Evolutionary conservation across 2,329 filamentous ascomycete species (phyloP), one percentile per base, ranked within the genome.

Genomic region (Aspergillus neotritici): DNA sequence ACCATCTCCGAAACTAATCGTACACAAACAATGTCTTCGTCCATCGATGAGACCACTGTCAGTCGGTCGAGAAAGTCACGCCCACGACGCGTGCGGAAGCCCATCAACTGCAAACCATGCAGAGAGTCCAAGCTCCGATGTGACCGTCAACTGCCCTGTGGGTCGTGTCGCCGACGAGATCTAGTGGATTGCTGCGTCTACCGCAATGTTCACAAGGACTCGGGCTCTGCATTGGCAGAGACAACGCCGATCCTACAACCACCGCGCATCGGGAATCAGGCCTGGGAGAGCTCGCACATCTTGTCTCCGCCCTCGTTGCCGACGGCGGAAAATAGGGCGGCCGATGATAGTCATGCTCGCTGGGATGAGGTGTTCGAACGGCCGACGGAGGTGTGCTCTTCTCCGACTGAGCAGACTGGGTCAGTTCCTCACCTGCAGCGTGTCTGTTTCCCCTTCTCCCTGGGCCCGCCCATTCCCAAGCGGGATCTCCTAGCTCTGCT

Each of bases 371-470:
- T 37, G n/a, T 28, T 37, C 34, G 14, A 37, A 10, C 13, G 15
- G 13, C 34, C 15, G 12, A 37, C 34, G 13, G 14, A 37, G 14
- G 12, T 37, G 13, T 16, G 34, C 3, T 12, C 34, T 4, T 17
- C 34, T 37, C 17, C 17, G 8, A 12, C 34, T 16, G 8, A 37
- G n/a, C 34, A 25, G 17, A 12, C n/a, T 7, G 34, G 17, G 17
- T n/a, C 34, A 17, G 34, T 15, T n/a, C 34, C 13, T 25, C 11
- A 21, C 34, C 25, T 17, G 25, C n/a, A 4, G 9, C 15, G 13
- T n/a, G n/a, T 17, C 28, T 44, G 15, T 35, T 49, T 40, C 10
- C 50, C 53, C 3, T 43, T 53, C 21, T 46, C 51, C 3, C 17
- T 51, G 12, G 48, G 48, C 5, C 46, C 43, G 7, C n/a, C 13